Percentiles rank a stretch among this genome's conserved stretches.
Conservation (phyloP, 129 eudicot genomes). For the Heracleum sosnowskyi region DNA sequence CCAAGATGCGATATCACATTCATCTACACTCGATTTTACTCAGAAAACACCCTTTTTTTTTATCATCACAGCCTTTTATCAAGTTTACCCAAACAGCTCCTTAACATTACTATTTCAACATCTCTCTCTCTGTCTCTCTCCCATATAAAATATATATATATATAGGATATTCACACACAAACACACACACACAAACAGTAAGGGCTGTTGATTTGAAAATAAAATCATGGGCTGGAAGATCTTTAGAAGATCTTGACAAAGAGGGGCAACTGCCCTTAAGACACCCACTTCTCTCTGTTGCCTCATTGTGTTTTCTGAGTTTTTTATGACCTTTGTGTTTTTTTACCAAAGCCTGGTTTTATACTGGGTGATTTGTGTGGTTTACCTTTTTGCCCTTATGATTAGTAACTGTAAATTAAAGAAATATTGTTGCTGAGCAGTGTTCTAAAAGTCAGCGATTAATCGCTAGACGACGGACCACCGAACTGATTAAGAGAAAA, state of each 20-base stretch:
- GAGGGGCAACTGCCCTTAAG: slow-evolving; percentile 34
- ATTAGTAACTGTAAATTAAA: background rate
- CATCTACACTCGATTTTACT: background rate
- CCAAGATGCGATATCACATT: background rate
- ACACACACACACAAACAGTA: background rate
- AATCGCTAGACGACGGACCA: no score
- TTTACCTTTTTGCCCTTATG: background rate
- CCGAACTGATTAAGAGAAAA: no score
- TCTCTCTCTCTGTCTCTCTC: background rate
- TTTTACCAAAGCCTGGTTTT: background rate
- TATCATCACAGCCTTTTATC: slow-evolving; percentile 12
- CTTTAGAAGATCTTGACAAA: slow-evolving; percentile 9
- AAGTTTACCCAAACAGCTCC: background rate
- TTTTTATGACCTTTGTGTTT: background rate
- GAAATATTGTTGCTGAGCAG: no score
- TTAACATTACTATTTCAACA: background rate
- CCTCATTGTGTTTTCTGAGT: slow-evolving; percentile 7
- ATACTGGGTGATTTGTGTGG: background rate
- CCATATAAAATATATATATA: background rate
- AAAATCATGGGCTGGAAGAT: slow-evolving; percentile 12
- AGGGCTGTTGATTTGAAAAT: background rate
- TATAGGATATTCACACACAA: background rate
- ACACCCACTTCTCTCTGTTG: slow-evolving; percentile 9
- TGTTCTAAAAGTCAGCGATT: no score
- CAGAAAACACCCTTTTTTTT: background rate